Evolutionary conservation across 2,329 filamentous ascomycete genomes (phyloP), one percentile per base, ranked within the genome.

Genomic region (Cytospora leucostoma): DNA sequence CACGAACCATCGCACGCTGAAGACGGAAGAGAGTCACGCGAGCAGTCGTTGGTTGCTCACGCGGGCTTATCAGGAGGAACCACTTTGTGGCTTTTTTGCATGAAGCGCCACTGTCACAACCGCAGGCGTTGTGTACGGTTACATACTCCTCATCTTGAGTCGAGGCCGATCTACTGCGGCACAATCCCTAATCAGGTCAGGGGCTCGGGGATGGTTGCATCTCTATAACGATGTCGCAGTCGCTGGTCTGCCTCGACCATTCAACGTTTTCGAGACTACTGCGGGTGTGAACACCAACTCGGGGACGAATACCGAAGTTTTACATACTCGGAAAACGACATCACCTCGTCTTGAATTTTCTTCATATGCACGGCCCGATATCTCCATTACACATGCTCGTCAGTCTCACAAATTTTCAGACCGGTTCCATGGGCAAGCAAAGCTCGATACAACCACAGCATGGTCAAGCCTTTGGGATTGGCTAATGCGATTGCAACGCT

Each of bases 21-120:
- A 63, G 13, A 27, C 15, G 52, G 63, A 59, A 65, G 33, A 44
- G 62, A 19, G 51, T 65, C 56, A 63, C 56, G 37, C 59, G 60
- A 59, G 47, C 59, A 60, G 15, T n/a, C 37, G 10, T 50, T 33
- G 38, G 15, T 21, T 37, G 53, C 32, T 55, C n/a, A 17, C 11
- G 6, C 17, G 13, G 11, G 5, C 3, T 27, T n/a, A 19, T 6
- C 33, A 10, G 37, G 6, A 27, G 27, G 38, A 33, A 17, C n/a
- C 33, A 51, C 44, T 27, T 61, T n/a, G 54, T 38, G 34, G n/a
- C 54, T 21, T 15, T 51, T 21, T 27, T 19, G n/a, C 40, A 47
- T 19, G 5, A n/a, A 19, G 8, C n/a, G 7, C 40, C n/a, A 10
- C n/a, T 11, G 8, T 47, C 10, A 47, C n/a, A 21, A 11, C 44